phyloP scores from a whole-genome alignment of 352 stramenopile species.

The Pythium pectinolyticum region DNA sequence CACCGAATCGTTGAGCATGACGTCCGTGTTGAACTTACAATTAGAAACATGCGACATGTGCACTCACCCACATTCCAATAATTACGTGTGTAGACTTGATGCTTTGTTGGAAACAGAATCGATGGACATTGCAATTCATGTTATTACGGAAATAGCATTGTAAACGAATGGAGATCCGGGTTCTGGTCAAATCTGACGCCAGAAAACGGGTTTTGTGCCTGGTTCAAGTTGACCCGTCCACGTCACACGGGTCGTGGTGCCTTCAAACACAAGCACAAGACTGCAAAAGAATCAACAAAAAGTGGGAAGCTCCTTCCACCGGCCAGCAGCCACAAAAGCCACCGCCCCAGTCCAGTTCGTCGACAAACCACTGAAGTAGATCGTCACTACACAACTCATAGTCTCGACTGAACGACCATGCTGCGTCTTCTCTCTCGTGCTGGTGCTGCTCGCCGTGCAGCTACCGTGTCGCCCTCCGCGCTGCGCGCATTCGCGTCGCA shows the following conservation, averaged over 20 bases:
- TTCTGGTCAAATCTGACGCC: slow-evolving; percentile 8
- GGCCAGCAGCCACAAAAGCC: no score
- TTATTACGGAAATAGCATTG: slow-evolving; percentile 13
- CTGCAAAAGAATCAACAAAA: no score
- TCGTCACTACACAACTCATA: slow-evolving; percentile 4
- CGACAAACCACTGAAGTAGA: no score
- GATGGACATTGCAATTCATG: background rate
- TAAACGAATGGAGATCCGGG: slow-evolving; percentile 28
- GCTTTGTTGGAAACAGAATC: background rate
- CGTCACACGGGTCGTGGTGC: slow-evolving; percentile 6
- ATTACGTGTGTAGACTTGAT: background rate
- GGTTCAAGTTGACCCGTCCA: slow-evolving; percentile 39
- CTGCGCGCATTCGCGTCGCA: slow-evolving; percentile 40
- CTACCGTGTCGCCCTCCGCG: background rate
- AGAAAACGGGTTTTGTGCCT: slow-evolving; percentile 20
- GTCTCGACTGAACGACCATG: slow-evolving; percentile 7
- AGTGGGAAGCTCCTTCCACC: background rate
- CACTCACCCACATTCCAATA: background rate
- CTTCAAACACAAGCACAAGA: background rate
- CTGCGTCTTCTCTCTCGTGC: slow-evolving; percentile 23
- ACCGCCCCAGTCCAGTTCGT: no score
- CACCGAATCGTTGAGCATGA: no score
- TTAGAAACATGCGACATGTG: no score
- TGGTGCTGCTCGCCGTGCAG: background rate
- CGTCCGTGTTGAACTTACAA: no score